Evolutionary conservation across 768 basidiomycete species (phyloP).

Genomic region (Hydnomerulius pinastri): DNA sequence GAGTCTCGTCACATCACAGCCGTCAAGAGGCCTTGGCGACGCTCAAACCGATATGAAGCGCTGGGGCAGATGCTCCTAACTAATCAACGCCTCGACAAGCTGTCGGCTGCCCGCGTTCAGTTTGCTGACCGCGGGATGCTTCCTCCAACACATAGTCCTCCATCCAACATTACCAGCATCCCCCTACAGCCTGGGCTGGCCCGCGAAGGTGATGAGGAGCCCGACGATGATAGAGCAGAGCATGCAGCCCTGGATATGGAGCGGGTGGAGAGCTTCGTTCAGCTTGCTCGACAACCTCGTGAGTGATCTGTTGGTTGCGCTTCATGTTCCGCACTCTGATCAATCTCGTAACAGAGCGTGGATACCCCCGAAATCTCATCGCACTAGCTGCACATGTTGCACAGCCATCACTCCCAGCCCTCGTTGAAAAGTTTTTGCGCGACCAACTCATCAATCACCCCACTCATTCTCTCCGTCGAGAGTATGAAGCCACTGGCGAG

Average conservation of each 20-base stretch:
- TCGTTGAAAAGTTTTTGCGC: slow-evolving; percentile 6
- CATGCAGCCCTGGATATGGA: background rate
- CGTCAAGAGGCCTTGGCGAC: slow-evolving; percentile 31
- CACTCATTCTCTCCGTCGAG: background rate
- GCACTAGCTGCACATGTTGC: slow-evolving; percentile 3
- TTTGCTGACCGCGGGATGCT: slow-evolving; percentile 4
- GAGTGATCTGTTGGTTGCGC: background rate
- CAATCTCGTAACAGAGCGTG: background rate
- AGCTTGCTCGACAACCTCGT: background rate
- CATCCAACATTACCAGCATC: background rate
- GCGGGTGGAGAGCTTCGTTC: background rate
- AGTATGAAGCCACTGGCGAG: background rate
- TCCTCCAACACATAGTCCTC: background rate
- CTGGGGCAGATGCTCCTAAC: slow-evolving; percentile 37
- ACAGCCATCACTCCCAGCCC: slow-evolving; percentile 4
- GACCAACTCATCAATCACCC: slow-evolving; percentile 1
- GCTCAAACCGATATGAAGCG: slow-evolving; percentile 32
- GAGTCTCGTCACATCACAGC: slow-evolving; percentile 25
- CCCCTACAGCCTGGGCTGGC: background rate
- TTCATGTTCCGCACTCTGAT: background rate
- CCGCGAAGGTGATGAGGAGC: background rate
- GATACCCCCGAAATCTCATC: slow-evolving; percentile 3
- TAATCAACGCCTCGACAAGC: slow-evolving; percentile 25
- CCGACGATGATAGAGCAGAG: background rate
- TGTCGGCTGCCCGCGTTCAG: slow-evolving; percentile 19